phyloP scores from a whole-genome alignment of 768 basidiomycete genomes.

The Rhizopogon vinicolor region DNA sequence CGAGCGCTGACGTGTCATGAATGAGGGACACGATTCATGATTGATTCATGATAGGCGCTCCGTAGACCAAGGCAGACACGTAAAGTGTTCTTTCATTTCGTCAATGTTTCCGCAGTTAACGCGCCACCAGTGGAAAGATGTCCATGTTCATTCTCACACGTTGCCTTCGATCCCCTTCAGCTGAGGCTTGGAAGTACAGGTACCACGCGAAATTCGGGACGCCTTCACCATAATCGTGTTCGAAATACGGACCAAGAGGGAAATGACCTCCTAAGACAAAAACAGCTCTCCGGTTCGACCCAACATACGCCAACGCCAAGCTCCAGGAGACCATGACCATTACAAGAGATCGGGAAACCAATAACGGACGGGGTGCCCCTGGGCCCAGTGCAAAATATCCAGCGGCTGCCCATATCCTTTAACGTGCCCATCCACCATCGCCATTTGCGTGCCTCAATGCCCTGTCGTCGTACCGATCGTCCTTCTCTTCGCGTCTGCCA shows the following conservation, averaged over 20 bases:
- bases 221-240: constrained; percentile 26
- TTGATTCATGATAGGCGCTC: not conserved
- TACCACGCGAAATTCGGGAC: constrained; percentile 20
- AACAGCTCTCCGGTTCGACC: constrained; percentile 32
- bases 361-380: constrained; percentile 25
- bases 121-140: not conserved
- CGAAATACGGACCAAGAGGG: constrained; percentile 30
- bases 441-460: constrained; percentile 69
- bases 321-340: constrained; percentile 42
- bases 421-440: constrained; percentile 75
- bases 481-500: constrained; percentile 79
- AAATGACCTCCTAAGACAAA: constrained; percentile 32
- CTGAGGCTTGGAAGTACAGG: not conserved
- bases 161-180: not conserved
- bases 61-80: not conserved
- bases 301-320: constrained; percentile 33
- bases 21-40: not conserved
- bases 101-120: not conserved
- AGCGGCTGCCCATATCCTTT: constrained; percentile 36
- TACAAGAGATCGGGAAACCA: constrained; percentile 43
- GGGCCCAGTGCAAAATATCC: constrained; percentile 29
- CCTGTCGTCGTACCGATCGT: constrained; percentile 77
- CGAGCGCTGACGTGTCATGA: not conserved
- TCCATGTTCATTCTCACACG: not conserved
- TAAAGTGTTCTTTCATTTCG: not conserved